These are phyloP conservation scores for Stylosanthes scabra DNA, from an alignment of 331 rosid genomes.

Conservation along the genomic window DNA sequence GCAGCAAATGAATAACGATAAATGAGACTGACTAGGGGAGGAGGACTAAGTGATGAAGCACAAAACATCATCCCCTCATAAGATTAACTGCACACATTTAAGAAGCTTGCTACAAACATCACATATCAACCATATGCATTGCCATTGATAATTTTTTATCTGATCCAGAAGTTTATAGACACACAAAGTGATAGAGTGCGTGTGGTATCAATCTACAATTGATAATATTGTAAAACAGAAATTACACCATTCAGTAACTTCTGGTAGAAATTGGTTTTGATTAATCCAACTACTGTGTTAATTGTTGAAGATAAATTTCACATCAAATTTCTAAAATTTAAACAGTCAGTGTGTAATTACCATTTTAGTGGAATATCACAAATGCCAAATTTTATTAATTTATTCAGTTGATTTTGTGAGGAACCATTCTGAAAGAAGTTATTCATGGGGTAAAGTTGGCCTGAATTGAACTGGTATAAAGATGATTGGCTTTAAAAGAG, in stretches of 20 bases:
- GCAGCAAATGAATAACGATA: slow-evolving; percentile 20
- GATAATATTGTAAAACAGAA: too few relatives aligned
- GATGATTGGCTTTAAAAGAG: background rate
- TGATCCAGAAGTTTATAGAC: background rate
- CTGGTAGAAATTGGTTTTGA: slow-evolving; percentile 3
- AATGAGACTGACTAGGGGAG: slow-evolving; percentile 9
- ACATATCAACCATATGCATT: background rate
- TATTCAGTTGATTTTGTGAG: background rate
- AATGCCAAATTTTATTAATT: background rate
- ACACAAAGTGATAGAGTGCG: too few relatives aligned
- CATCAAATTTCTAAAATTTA: background rate
- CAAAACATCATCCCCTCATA: slow-evolving; percentile 13
- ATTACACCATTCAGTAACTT: background rate
- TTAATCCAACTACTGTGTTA: background rate
- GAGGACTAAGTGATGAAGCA: slow-evolving; percentile 9
- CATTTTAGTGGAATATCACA: background rate
- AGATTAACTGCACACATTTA: slow-evolving; percentile 5
- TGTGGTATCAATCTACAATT: too few relatives aligned
- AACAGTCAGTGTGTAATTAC: background rate
- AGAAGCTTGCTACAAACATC: slow-evolving; percentile 20
- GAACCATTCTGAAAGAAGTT: background rate
- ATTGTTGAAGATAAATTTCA: background rate
- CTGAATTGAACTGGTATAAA: background rate
- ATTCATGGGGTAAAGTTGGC: background rate
- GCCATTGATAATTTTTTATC: background rate